Evolutionary conservation across 2,329 filamentous ascomycete species (phyloP).

Genomic region (Magnaporthiopsis incrustans): DNA sequence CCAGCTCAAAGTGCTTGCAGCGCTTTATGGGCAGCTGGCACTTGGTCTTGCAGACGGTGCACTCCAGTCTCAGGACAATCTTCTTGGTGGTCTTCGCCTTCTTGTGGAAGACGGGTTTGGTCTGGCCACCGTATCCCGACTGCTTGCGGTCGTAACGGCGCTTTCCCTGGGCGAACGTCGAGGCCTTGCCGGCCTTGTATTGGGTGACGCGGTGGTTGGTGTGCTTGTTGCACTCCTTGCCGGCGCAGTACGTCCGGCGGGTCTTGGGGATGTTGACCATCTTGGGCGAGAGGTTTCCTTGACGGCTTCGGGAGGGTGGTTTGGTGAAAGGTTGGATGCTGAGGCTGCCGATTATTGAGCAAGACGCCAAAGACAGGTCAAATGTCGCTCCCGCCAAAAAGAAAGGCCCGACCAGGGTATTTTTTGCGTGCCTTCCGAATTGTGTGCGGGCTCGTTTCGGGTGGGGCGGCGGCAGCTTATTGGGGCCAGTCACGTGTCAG

Average conservation of each 20-base stretch:
- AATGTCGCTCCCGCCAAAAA: not conserved
- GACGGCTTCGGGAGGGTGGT: conserved; percentile 11
- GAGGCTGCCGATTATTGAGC: not conserved
- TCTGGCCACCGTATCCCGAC: conserved; percentile 99
- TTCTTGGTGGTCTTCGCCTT: conserved; percentile 99
- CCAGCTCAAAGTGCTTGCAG: conserved; percentile 99
- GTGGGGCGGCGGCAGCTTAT: not conserved
- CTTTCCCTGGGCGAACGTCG: conserved; percentile 71
- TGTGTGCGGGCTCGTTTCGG: not conserved
- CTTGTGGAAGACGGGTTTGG: conserved; percentile 99
- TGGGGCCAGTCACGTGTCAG: not conserved
- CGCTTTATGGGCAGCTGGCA: conserved; percentile 96
- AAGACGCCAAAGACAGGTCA: not conserved
- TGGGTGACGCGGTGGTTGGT: conserved; percentile 75
- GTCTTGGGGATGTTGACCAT: conserved; percentile 84
- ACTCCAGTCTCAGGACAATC: conserved; percentile 97
- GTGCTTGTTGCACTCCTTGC: conserved; percentile 74
- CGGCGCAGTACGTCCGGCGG: conserved; percentile 61
- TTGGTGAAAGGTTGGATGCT: conserved; percentile 7
- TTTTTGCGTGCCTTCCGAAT: not conserved
- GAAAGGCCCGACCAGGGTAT: not conserved
- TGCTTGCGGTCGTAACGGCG: conserved; percentile 99
- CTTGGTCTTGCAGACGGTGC: conserved; percentile 97
- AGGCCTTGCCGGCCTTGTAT: conserved; percentile 50
- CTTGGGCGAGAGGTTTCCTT: conserved; percentile 16